Base-by-base conservation (phyloP, 164 flowering plant genomes). In the Vitis amurensis region DNA sequence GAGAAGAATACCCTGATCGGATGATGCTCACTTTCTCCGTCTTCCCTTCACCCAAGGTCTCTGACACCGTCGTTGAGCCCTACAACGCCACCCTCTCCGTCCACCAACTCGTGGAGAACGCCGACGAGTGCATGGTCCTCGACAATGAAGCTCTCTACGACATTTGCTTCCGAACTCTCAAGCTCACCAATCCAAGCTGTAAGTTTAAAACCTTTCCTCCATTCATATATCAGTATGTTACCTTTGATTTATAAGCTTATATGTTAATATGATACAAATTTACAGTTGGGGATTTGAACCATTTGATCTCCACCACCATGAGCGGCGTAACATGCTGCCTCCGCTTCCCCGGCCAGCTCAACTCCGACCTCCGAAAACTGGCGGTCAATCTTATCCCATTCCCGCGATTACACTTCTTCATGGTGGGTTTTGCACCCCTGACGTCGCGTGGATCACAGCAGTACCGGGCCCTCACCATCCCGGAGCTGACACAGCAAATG, bases 391-490 rank as follows among this genome's bases (percentile, higher is more conserved):
- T 89, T 30, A 89, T 89, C 73, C 93, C 93, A 10, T 89, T 89
- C 83, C 93, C 93, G 0, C 89, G 93, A 16, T 86, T 89, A 13
- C 93, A 89, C 73, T 89, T 88, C 76, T 88, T 88, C 87, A 86
- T 88, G 92, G 91, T 88, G 2, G 89, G 91, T 1, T 88, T 88
- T 61, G 89, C 92, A 1, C 92, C 92, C 55, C 66, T 88, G 9
- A 88, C 93, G 1, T 81, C 93, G 5, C 84, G 86, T 1, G 83
- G 87, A 0, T 89, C 93, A 5, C 93, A 87, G 29, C 83, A 83
- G 48, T 89, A 89, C 85, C 78, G 87, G 0, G 79, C 90, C 59
- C 80, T 87, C 16, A 82, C 91, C n/a, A 83, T 89, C 81, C 93
- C 93, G 1, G 93, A 89, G 71, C 89, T 89, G 19, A 87, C 91